Evolutionary conservation across 352 stramenopile genomes (phyloP).

Genomic region (Phytopythium litorale): DNA sequence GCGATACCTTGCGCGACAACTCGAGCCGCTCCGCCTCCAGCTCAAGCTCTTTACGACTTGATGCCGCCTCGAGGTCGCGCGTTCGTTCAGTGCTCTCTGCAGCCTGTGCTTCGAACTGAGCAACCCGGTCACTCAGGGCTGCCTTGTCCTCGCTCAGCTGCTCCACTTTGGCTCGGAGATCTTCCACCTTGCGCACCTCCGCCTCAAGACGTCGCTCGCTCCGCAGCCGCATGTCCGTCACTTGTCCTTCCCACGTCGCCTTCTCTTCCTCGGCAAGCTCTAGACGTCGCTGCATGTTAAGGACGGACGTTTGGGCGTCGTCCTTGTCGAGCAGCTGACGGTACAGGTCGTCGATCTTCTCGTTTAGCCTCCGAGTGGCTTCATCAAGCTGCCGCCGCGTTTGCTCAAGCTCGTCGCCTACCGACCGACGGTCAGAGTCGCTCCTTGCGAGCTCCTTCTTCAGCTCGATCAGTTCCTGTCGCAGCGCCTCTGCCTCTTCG

Average conservation of each 20-base stretch:
- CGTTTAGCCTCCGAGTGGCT: slow-evolving; percentile 23
- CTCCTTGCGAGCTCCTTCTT: slow-evolving; percentile 31
- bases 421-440: slow-evolving; percentile 23
- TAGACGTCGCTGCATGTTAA: slow-evolving; percentile 33
- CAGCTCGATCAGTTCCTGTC: slow-evolving; percentile 31
- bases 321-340: slow-evolving; percentile 48
- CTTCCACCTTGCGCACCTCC: slow-evolving; percentile 38
- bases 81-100: slow-evolving; percentile 20
- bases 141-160: slow-evolving; percentile 32
- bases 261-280: slow-evolving; percentile 40
- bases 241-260: slow-evolving; percentile 26
- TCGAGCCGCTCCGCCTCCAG: slow-evolving; percentile 9
- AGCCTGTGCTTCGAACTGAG: slow-evolving; percentile 23
- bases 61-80: slow-evolving; percentile 13
- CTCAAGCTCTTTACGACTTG: slow-evolving; percentile 26
- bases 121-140: slow-evolving; percentile 21
- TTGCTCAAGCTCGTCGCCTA: slow-evolving; percentile 33
- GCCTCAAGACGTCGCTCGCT: slow-evolving; percentile 31
- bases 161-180: slow-evolving; percentile 29
- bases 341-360: slow-evolving; percentile 58
- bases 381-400: slow-evolving; percentile 20
- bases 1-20: slow-evolving; percentile 18
- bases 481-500: slow-evolving; percentile 41
- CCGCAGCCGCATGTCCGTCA: slow-evolving; percentile 31
- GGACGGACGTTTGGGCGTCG: slow-evolving; percentile 28